phyloP scores from a whole-genome alignment of 163 green algal genomes.

The Chlorella variabilis region DNA sequence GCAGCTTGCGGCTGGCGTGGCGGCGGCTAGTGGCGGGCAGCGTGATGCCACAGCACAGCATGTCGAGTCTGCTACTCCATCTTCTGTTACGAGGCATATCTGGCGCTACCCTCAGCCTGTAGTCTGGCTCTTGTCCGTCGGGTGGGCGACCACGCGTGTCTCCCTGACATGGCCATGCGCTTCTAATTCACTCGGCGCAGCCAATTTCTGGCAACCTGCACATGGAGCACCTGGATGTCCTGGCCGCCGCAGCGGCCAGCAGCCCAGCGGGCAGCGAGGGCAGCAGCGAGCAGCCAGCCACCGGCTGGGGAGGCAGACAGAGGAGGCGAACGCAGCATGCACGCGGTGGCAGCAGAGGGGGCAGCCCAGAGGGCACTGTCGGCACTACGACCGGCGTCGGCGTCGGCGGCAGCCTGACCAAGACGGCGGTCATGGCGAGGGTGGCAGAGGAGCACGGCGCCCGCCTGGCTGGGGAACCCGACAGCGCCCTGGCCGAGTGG shows the following conservation, averaged over 20 bases:
- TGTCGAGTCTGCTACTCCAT: too few relatives aligned
- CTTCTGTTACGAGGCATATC: too few relatives aligned
- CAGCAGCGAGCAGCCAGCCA: conserved; percentile 8
- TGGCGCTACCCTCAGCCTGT: too few relatives aligned
- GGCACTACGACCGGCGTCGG: neutral
- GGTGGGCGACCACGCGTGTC: too few relatives aligned
- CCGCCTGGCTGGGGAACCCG: neutral
- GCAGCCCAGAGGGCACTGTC: too few relatives aligned
- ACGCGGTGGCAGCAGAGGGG: neutral
- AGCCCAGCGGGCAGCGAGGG: neutral
- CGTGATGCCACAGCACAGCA: too few relatives aligned
- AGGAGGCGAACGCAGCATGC: neutral
- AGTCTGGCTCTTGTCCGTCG: too few relatives aligned
- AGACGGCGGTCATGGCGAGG: neutral
- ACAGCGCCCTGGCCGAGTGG: neutral
- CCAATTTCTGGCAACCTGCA: too few relatives aligned
- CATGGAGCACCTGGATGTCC: conserved; percentile 11
- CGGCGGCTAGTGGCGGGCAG: too few relatives aligned
- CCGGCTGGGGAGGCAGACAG: neutral
- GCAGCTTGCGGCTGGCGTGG: too few relatives aligned
- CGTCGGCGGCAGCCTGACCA: neutral
- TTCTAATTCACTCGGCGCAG: too few relatives aligned
- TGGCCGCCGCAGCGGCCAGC: neutral
- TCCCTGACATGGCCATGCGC: too few relatives aligned
- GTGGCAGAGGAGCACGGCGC: neutral